These are phyloP conservation scores for Talaromyces sp. DNA, from an alignment of 2,329 filamentous ascomycete genomes.

Conservation along the genomic window DNA sequence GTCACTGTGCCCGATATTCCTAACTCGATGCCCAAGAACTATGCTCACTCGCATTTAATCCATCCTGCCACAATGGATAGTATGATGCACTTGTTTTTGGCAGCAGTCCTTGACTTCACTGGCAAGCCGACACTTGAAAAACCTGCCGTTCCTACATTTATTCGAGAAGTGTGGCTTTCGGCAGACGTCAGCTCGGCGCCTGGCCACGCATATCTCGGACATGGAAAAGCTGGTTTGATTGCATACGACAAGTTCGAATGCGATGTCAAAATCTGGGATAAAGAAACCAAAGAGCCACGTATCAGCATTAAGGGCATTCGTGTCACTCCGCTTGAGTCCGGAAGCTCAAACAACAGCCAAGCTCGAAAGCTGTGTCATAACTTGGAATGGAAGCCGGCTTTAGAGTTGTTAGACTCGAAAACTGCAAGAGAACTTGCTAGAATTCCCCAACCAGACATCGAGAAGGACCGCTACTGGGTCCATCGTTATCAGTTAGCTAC, in stretches of 20 bases:
- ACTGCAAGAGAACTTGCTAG: constrained; percentile 13
- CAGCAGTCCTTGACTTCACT: constrained; percentile 20
- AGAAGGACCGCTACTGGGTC: constrained; percentile 15
- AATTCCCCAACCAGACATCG: constrained; percentile 4
- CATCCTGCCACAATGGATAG: constrained; percentile 34
- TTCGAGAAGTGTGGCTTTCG: constrained; percentile 29
- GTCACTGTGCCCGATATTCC: constrained; percentile 25
- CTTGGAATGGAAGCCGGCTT: constrained; percentile 23
- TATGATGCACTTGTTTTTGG: constrained; percentile 26
- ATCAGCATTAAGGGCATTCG: constrained; percentile 23
- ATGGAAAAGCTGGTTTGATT: constrained; percentile 19
- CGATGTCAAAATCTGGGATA: constrained; percentile 19
- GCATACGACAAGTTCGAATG: constrained; percentile 17
- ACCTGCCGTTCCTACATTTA: constrained; percentile 25
- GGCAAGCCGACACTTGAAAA: constrained; percentile 17
- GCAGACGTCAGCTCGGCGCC: constrained; percentile 17
- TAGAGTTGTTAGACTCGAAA: constrained; percentile 17
- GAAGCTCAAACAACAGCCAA: constrained; percentile 10
- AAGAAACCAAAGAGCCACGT: constrained; percentile 7
- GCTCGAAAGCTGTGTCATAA: constrained; percentile 19
- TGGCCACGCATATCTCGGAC: constrained; percentile 18
- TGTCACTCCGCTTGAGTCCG: constrained; percentile 23
- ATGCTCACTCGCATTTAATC: constrained; percentile 27
- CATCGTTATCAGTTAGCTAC: constrained; percentile 24
- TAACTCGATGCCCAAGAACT: constrained; percentile 28